A percentile compares a stretch with the other conserved stretches of the same genome.
Evolutionary conservation across 768 basidiomycete genomes (phyloP).

Genomic region (Pleurotus tuber-regium): DNA sequence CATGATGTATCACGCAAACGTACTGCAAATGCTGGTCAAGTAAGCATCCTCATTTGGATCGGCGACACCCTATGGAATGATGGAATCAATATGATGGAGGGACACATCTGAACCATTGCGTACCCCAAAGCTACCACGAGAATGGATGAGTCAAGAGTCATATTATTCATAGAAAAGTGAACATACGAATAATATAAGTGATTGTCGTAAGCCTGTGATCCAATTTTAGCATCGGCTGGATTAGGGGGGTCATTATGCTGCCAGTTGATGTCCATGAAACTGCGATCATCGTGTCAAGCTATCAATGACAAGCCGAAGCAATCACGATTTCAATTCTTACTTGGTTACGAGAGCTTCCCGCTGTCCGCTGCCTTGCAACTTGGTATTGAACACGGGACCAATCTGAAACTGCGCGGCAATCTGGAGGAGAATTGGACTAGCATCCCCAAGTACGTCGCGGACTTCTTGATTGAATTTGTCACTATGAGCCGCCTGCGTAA

Average conservation of each 20-base stretch:
- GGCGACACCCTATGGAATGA: conserved; percentile 58
- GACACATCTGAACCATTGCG: conserved; percentile 10
- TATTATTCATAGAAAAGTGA: neutral
- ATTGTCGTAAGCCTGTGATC: conserved; percentile 75
- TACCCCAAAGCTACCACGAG: conserved; percentile 54
- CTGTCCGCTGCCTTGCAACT: conserved; percentile 11
- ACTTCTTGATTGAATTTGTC: conserved; percentile 25
- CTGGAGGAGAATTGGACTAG: conserved; percentile 34
- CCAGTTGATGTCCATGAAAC: conserved; percentile 84
- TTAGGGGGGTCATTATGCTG: conserved; percentile 68
- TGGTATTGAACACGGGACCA: conserved; percentile 17
- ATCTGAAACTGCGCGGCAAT: conserved; percentile 25
- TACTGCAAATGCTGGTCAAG: conserved; percentile 68
- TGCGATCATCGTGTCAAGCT: conserved; percentile 23
- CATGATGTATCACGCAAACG: no score
- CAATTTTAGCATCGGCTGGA: conserved; percentile 64
- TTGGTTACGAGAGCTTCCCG: conserved; percentile 30
- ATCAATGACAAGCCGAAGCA: neutral
- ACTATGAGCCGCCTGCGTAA: conserved; percentile 19
- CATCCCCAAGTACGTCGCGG: conserved; percentile 28
- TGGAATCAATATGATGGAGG: conserved; percentile 9
- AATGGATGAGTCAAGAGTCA: conserved; percentile 9
- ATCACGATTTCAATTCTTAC: conserved; percentile 24
- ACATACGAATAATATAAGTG: conserved; percentile 75
- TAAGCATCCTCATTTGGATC: conserved; percentile 63